phyloP scores from a whole-genome alignment of 371 early-diverging fungal species.

The Fennellomyces sp. region DNA sequence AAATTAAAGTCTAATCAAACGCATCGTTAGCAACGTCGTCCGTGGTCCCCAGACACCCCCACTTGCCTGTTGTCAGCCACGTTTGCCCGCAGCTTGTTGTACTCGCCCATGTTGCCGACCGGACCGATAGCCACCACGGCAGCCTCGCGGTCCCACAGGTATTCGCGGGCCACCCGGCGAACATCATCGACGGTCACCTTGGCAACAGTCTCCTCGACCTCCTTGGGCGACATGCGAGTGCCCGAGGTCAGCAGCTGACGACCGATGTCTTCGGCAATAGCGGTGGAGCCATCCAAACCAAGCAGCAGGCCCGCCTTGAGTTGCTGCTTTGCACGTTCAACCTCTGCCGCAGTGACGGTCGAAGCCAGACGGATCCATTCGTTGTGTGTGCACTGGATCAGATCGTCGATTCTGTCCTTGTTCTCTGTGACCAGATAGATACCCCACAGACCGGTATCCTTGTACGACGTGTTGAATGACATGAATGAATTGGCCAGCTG shows the following conservation, averaged over 20 bases:
- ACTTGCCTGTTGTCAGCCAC: not conserved
- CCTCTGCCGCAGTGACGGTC: slow-evolving; percentile 89
- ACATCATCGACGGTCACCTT: slow-evolving; percentile 72
- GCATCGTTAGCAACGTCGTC: too few relatives aligned
- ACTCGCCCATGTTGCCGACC: slow-evolving; percentile 74
- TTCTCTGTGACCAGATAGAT: slow-evolving; percentile 91
- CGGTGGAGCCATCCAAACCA: slow-evolving; percentile 90
- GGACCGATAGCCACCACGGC: slow-evolving; percentile 94
- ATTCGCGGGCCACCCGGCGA: slow-evolving; percentile 84
- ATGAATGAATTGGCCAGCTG: slow-evolving; percentile 96
- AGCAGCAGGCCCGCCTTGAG: slow-evolving; percentile 93
- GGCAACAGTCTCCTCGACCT: slow-evolving; percentile 40
- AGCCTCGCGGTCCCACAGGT: slow-evolving; percentile 78
- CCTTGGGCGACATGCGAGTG: slow-evolving; percentile 74
- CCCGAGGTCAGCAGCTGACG: slow-evolving; percentile 94
- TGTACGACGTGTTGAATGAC: slow-evolving; percentile 97
- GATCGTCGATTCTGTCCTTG: slow-evolving; percentile 80
- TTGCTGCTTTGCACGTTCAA: slow-evolving; percentile 97
- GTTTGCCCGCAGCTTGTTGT: slow-evolving; percentile 35
- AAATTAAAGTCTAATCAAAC: too few relatives aligned
- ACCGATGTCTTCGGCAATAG: slow-evolving; percentile 97
- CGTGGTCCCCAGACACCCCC: not conserved
- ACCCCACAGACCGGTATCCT: slow-evolving; percentile 98
- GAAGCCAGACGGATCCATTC: slow-evolving; percentile 92
- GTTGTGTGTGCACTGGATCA: slow-evolving; percentile 83